Evolutionary conservation across 441 rosid species (phyloP), one percentile per base, ranked within the genome.

Genomic region (Viola pubescens): DNA sequence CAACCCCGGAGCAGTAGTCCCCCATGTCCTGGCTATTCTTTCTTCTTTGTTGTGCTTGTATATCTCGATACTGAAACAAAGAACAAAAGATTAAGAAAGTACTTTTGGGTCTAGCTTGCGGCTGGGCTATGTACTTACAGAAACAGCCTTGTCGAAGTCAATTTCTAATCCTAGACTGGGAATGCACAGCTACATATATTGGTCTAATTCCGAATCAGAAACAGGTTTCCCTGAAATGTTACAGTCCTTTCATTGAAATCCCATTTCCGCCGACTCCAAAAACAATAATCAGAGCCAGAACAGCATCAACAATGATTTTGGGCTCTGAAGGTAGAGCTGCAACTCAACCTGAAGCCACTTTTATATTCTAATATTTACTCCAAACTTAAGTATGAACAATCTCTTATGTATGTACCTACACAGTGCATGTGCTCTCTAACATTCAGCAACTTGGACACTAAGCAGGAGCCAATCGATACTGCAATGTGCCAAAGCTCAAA

Each of bases 1-100:
- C 70, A 91, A 67, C 16, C 98, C 95, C 0, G 84, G 84, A 40
- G 88, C 83, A 47, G 91, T 85, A 49, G 95, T 83, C 62, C 98
- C 97, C 98, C 95, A 89, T 13, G 91, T 91, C 72, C 98, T 65
- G 41, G 94, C 91, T 58, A 87, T 84, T 67, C 97, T 85, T 59
- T 91, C 95, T 67, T 91, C 97, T 77, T 87, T 91, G 68, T 83
- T 83, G 60, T 91, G 98, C 73, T 82, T 89, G 71, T 85, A 91
- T 61, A 89, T 82, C 75, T 91, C 94, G 47, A 85, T 67, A 65
- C 98, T 91, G 77, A 71, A 81, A 64, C 5, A 59, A 14, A 69
- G 42, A 65, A 12, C 9, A 13, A 14, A 16, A 48, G 58, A 19
- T 38, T 13, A 26, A n/a, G 37, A 40, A 53, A 4, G 7, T 19